Percentiles rank a stretch among this genome's conserved stretches.
Evolutionary conservation across 306 rosid species (phyloP).

Genomic region (Casuarina cunninghamiana): DNA sequence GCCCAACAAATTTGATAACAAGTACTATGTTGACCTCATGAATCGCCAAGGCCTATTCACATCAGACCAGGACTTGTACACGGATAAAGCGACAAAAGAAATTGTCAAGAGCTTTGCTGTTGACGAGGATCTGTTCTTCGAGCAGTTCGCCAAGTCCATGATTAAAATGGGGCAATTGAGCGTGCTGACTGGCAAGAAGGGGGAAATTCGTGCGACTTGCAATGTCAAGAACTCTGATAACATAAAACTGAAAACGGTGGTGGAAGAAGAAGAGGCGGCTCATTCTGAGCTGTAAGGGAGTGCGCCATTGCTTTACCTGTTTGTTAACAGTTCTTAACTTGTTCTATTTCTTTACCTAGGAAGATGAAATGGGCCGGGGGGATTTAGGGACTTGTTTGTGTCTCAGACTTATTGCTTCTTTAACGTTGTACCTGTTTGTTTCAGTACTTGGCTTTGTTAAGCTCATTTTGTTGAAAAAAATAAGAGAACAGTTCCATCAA

Average conservation of each 20-base stretch:
- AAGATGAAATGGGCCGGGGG: background rate
- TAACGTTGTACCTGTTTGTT: no score
- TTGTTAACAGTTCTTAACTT: background rate
- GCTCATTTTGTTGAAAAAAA: no score
- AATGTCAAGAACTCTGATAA: conserved; percentile 43
- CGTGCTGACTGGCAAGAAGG: conserved; percentile 53
- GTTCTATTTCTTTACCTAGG: background rate
- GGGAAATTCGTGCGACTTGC: conserved; percentile 70
- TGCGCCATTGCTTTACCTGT: background rate
- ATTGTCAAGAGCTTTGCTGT: conserved; percentile 57
- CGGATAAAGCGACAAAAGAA: conserved; percentile 37
- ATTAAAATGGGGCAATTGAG: conserved; percentile 71
- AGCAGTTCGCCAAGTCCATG: conserved; percentile 57
- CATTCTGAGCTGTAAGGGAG: conserved; percentile 15
- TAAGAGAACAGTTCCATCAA: no score
- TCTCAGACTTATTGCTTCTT: no score
- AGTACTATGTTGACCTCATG: conserved; percentile 62
- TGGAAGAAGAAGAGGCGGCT: conserved; percentile 24
- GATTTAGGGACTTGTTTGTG: no score
- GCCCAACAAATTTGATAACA: conserved; percentile 64
- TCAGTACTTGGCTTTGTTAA: no score
- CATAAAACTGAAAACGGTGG: conserved; percentile 30
- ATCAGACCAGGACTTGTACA: conserved; percentile 67
- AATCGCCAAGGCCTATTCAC: conserved; percentile 66
- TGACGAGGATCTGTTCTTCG: conserved; percentile 49